These are phyloP conservation scores for Diaporthe sp. DNA, from an alignment of 2,329 filamentous ascomycete species.

Conservation along the genomic window DNA sequence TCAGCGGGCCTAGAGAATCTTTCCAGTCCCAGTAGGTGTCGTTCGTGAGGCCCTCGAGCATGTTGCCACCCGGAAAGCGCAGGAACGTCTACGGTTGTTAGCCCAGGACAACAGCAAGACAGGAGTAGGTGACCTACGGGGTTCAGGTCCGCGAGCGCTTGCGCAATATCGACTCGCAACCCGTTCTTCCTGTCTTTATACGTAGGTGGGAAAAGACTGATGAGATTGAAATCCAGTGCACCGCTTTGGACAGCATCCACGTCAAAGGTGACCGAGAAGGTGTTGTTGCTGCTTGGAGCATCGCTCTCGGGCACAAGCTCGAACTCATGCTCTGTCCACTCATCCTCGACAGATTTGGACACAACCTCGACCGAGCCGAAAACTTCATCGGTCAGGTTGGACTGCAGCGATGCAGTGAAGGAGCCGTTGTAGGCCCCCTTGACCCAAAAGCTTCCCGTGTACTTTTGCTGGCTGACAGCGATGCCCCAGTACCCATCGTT, in stretches of 20 bases:
- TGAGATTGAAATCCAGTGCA: slow-evolving; percentile 68
- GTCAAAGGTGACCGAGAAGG: slow-evolving; percentile 68
- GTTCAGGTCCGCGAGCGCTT: slow-evolving; percentile 65
- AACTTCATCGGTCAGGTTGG: slow-evolving; percentile 58
- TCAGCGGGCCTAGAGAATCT: slow-evolving; percentile 66
- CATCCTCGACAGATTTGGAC: slow-evolving; percentile 54
- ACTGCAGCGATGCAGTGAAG: slow-evolving; percentile 62
- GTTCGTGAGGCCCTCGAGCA: slow-evolving; percentile 64
- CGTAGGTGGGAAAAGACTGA: slow-evolving; percentile 72
- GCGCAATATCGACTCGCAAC: slow-evolving; percentile 66
- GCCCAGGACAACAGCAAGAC: neutral
- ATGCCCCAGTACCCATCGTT: slow-evolving; percentile 73
- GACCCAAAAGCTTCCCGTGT: slow-evolving; percentile 67
- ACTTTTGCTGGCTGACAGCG: slow-evolving; percentile 60
- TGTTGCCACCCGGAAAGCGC: slow-evolving; percentile 76
- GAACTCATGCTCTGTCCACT: slow-evolving; percentile 67
- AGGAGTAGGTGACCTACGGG: slow-evolving; percentile 52
- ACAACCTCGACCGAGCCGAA: slow-evolving; percentile 63
- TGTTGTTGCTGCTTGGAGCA: slow-evolving; percentile 69
- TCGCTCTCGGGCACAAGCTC: slow-evolving; percentile 57
- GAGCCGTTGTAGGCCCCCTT: slow-evolving; percentile 61
- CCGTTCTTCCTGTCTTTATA: slow-evolving; percentile 72
- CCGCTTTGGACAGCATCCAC: slow-evolving; percentile 52
- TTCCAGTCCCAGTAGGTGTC: slow-evolving; percentile 65
- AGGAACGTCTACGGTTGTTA: slow-evolving; percentile 61